Conservation (phyloP, 768 basidiomycete genomes). For the Chalciporus sphaerocephalus region DNA sequence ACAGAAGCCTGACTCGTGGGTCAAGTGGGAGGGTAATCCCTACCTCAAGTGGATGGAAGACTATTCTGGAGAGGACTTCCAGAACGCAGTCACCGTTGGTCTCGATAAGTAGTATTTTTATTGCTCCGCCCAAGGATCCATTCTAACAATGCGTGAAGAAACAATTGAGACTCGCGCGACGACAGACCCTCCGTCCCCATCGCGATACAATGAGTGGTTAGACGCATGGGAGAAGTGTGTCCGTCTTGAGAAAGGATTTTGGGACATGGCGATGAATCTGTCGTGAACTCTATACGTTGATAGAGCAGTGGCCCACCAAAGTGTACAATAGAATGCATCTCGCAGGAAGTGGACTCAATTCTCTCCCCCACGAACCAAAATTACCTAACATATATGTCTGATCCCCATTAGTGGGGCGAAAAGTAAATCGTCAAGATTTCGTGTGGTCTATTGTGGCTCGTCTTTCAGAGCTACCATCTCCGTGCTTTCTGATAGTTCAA, state of each 20-base stretch:
- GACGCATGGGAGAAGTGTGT: constrained; percentile 75
- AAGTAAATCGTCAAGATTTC: neutral
- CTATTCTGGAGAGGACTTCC: constrained; percentile 69
- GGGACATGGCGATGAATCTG: constrained; percentile 63
- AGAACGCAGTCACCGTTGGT: constrained; percentile 65
- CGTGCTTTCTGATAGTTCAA: constrained; percentile 24
- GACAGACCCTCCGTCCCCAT: constrained; percentile 57
- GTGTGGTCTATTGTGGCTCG: neutral
- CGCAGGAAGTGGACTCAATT: too few relatives aligned
- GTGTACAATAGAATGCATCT: too few relatives aligned
- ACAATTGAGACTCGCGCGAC: constrained; percentile 65
- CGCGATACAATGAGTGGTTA: constrained; percentile 60
- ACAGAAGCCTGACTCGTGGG: constrained; percentile 42
- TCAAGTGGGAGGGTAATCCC: constrained; percentile 61
- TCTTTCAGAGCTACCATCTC: neutral
- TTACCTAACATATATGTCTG: too few relatives aligned
- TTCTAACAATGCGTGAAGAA: constrained; percentile 39
- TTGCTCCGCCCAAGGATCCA: neutral
- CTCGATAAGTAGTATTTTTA: constrained; percentile 51
- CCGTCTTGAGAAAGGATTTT: constrained; percentile 76
- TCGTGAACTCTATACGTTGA: constrained; percentile 3
- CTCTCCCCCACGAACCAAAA: too few relatives aligned
- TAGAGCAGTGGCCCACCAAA: neutral
- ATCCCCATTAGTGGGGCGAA: too few relatives aligned
- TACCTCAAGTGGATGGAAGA: constrained; percentile 78